These are phyloP conservation scores for Vicia sativa DNA, from an alignment of 306 rosid genomes.

Conservation along the genomic window DNA sequence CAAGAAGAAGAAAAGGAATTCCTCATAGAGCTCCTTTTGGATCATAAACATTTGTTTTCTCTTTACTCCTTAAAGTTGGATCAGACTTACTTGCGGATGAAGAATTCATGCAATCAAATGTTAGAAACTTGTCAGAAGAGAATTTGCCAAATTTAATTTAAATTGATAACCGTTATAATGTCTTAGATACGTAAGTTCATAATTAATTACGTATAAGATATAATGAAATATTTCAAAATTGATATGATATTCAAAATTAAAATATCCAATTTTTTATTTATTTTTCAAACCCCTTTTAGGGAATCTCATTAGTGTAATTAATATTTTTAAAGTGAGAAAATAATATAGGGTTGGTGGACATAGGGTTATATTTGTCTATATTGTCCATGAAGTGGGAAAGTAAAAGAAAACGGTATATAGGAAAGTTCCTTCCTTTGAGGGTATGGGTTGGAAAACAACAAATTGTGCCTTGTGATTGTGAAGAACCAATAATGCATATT, in stretches of 20 bases:
- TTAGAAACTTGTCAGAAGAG: too few species aligned
- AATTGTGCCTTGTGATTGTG: slow-evolving; percentile 74
- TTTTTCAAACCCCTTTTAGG: slow-evolving; percentile 34
- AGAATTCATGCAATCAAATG: neutral
- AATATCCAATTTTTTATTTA: neutral
- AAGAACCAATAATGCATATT: slow-evolving; percentile 81
- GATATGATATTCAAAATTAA: slow-evolving; percentile 5
- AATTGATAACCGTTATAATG: too few species aligned
- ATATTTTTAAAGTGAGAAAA: slow-evolving; percentile 4
- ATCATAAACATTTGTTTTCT: slow-evolving; percentile 43
- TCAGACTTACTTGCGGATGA: too few species aligned
- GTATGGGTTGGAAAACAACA: slow-evolving; percentile 68
- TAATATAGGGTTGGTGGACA: slow-evolving; percentile 48
- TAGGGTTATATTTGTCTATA: slow-evolving; percentile 43
- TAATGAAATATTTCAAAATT: neutral
- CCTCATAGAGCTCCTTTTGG: slow-evolving; percentile 96
- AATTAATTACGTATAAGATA: neutral
- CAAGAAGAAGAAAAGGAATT: slow-evolving; percentile 97
- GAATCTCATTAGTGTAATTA: slow-evolving; percentile 37
- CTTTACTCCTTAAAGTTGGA: neutral
- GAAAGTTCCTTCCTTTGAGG: slow-evolving; percentile 72
- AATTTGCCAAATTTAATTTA: too few species aligned
- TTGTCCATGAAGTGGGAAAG: slow-evolving; percentile 46
- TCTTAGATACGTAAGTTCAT: neutral
- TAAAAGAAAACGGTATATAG: slow-evolving; percentile 49